Base-by-base conservation (phyloP, 1,284 basidiomycete genomes). In the Inonotus hispidus region DNA sequence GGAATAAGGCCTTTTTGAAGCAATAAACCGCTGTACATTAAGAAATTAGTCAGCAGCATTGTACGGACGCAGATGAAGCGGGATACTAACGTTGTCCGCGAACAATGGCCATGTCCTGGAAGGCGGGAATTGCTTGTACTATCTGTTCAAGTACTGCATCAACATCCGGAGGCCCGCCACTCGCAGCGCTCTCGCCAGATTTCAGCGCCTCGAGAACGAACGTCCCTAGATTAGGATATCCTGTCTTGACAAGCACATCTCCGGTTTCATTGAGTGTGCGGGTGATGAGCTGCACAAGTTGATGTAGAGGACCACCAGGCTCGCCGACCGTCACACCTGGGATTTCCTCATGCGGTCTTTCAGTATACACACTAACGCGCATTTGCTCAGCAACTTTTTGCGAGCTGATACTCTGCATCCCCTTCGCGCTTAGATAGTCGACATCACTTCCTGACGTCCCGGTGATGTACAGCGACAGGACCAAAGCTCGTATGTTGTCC, bases 1-100 rank as follows among this genome's bases (percentile, higher is more conserved):
- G 80, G 72, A 93, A 92, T 32, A 95, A 77, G 1, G 90, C 92
- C 69, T 95, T 94, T 73, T 94, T 95, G 79, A 93, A 92, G 69
- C 92, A 82, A 72, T 92, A 94, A 10, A 94, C 80, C 7, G 82
- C 90, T 92, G 66, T 53, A 67, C 41, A 52, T 23, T 61, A 37
- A 37, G 32, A 21, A 37, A 45, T 43, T 3, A 54, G 55, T n/a
- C 7, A 55, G 46, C 32, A 19, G 27, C 46, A 39, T 56, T 62
- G 38, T 58, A 52, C 41, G 46, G 32, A 27, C 38, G 58, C 43
- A 27, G 35, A 49, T 10, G 6, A 25, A n/a, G 45, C 19, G 50
- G 13, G 13, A 23, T 43, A 56, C 85, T 70, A 68, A 90, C 90
- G 80, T 71, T 81, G 74, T 29, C 78, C 82, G 46, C 87, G 72